phyloP scores from a whole-genome alignment of 169 alveolate genomes.

The Gregarina niphandrodes region DNA sequence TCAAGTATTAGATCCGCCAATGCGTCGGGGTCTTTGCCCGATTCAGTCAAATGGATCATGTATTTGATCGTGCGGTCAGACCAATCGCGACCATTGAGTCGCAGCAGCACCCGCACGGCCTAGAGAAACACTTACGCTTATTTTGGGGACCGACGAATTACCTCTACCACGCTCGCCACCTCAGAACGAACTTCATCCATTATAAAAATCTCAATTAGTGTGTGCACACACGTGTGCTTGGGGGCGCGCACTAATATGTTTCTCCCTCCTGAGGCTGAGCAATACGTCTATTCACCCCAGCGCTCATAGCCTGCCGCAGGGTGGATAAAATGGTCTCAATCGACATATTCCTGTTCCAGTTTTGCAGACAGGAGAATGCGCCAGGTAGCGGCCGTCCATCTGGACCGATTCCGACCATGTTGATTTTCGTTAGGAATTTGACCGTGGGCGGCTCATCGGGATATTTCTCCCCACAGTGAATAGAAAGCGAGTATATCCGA shows the following conservation, averaged over 20 bases:
- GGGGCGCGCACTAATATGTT: constrained; percentile 43
- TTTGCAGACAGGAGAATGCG: constrained; percentile 45
- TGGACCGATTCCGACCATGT: constrained; percentile 64
- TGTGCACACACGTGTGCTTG: not conserved
- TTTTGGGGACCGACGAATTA: too few relatives aligned
- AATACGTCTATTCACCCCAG: constrained; percentile 51
- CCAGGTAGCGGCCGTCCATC: constrained; percentile 47
- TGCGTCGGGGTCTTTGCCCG: too few relatives aligned
- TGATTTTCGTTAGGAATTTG: constrained; percentile 56
- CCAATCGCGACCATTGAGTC: too few relatives aligned
- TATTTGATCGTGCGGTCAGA: too few relatives aligned
- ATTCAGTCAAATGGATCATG: too few relatives aligned
- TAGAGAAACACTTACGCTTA: too few relatives aligned
- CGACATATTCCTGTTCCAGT: constrained; percentile 64
- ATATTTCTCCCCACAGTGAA: constrained; percentile 70
- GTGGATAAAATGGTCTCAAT: constrained; percentile 64
- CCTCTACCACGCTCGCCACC: too few relatives aligned
- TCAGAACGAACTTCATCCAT: too few relatives aligned
- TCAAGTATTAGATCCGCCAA: too few relatives aligned
- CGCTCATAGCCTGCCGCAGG: constrained; percentile 67
- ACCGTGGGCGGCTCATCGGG: constrained; percentile 86
- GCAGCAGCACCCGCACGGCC: too few relatives aligned
- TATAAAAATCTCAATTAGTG: too few relatives aligned
- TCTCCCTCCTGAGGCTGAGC: constrained; percentile 90
- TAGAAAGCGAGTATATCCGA: constrained; percentile 68